A percentile compares a stretch with the other conserved stretches of the same genome.
These are phyloP conservation scores for Centella asiatica DNA, from an alignment of 129 eudicot species.

Conservation along the genomic window DNA sequence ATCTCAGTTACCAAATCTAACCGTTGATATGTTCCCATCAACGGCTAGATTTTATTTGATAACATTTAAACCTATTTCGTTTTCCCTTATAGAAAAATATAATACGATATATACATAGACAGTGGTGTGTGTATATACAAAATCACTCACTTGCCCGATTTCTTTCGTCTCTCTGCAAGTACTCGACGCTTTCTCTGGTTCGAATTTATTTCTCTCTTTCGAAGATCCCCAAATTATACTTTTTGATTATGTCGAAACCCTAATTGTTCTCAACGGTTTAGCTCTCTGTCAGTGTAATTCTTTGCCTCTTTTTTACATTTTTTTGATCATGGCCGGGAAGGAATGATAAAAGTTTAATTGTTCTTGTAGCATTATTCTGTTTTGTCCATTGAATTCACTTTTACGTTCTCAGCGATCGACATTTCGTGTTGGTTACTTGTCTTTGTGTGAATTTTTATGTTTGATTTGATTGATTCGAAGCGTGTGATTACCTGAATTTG, in stretches of 20 bases:
- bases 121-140: not conserved
- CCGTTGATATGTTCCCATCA: slow-evolving; percentile 10
- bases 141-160: not conserved
- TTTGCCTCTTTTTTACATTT: not conserved
- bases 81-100: not conserved
- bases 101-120: not conserved
- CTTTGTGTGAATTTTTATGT: not conserved
- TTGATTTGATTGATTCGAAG: slow-evolving; percentile 1
- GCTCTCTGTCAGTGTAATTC: not conserved
- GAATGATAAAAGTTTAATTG: no score
- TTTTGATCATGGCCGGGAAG: slow-evolving; percentile 1
- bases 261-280: not conserved
- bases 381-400: not conserved
- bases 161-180: not conserved
- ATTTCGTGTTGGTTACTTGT: not conserved
- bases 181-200: not conserved
- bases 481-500: slow-evolving; percentile 1
- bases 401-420: not conserved
- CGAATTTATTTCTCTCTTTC: not conserved
- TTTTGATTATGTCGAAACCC: not conserved
- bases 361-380: not conserved
- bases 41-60: not conserved
- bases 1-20: not conserved
- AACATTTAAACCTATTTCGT: not conserved
- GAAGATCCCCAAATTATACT: not conserved